These are phyloP conservation scores for Heliosperma pusillum DNA, from an alignment of 148 eudicot species.

Conservation along the genomic window DNA sequence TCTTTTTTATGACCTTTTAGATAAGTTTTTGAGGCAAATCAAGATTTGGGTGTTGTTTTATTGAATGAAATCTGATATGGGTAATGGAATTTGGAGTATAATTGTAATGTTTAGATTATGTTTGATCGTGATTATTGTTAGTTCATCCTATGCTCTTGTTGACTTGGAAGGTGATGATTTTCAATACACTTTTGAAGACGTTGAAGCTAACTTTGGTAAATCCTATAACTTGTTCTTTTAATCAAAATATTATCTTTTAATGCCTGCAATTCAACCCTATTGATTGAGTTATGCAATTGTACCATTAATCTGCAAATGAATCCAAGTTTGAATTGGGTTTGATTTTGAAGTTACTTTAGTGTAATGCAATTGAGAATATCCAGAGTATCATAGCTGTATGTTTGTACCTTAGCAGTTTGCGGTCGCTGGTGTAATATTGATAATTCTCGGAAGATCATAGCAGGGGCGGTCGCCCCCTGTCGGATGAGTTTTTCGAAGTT, in stretches of 20 bases:
- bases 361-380: not conserved
- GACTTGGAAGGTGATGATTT: constrained; percentile 48
- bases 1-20: too few relatives aligned
- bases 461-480: too few relatives aligned
- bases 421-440: too few relatives aligned
- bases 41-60: not conserved
- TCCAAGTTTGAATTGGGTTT: too few relatives aligned
- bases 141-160: constrained; percentile 41
- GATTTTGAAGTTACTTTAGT: not conserved
- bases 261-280: too few relatives aligned
- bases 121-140: constrained; percentile 34
- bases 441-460: too few relatives aligned
- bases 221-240: not conserved
- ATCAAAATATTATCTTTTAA: too few relatives aligned
- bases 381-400: too few relatives aligned
- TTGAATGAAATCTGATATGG: constrained; percentile 22
- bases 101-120: constrained; percentile 29
- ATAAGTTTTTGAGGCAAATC: not conserved
- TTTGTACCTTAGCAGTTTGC: too few relatives aligned
- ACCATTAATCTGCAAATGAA: too few relatives aligned
- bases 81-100: constrained; percentile 1
- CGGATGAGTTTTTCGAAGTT: too few relatives aligned
- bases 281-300: too few relatives aligned
- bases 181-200: constrained; percentile 55
- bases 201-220: constrained; percentile 88